Conservation (phyloP, 2,329 filamentous ascomycete species). For the Tolypocladium capitatum region DNA sequence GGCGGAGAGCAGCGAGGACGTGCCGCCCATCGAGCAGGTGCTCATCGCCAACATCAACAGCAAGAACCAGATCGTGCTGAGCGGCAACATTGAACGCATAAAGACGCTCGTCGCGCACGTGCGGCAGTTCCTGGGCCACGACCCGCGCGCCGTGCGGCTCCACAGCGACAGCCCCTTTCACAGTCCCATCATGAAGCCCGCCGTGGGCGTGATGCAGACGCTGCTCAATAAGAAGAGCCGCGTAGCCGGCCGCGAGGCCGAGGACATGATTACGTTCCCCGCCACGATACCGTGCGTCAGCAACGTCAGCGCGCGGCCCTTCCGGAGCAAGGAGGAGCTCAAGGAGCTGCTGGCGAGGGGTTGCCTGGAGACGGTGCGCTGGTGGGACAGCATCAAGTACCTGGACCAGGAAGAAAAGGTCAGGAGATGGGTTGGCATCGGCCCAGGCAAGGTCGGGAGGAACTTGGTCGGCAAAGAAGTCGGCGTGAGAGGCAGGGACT, state of each 20-base stretch:
- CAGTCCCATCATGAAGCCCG: constrained; percentile 81
- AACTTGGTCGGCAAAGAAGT: constrained; percentile 95
- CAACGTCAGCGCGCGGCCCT: constrained; percentile 74
- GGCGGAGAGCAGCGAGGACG: constrained; percentile 51
- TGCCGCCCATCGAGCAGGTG: constrained; percentile 73
- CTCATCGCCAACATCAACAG: constrained; percentile 89
- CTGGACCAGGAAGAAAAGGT: constrained; percentile 74
- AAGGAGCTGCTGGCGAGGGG: constrained; percentile 68
- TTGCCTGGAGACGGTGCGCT: constrained; percentile 82
- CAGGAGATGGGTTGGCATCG: constrained; percentile 78
- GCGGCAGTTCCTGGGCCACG: constrained; percentile 79
- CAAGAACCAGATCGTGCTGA: constrained; percentile 91
- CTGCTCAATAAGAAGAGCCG: constrained; percentile 49
- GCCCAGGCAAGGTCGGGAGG: constrained; percentile 83
- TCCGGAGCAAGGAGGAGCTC: constrained; percentile 57
- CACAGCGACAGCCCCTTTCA: constrained; percentile 87
- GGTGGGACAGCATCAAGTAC: constrained; percentile 90
- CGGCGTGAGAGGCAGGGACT: constrained; percentile 65
- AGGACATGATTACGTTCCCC: constrained; percentile 63
- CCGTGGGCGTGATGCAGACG: constrained; percentile 57
- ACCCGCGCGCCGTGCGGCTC: constrained; percentile 73
- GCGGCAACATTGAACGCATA: constrained; percentile 74
- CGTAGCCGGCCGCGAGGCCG: constrained; percentile 35
- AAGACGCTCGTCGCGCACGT: constrained; percentile 71
- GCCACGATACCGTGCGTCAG: constrained; percentile 66